Evolutionary conservation across 495 filamentous ascomycete genomes (phyloP), one percentile per base, ranked within the genome.

Genomic region (Penicillium antarcticum): DNA sequence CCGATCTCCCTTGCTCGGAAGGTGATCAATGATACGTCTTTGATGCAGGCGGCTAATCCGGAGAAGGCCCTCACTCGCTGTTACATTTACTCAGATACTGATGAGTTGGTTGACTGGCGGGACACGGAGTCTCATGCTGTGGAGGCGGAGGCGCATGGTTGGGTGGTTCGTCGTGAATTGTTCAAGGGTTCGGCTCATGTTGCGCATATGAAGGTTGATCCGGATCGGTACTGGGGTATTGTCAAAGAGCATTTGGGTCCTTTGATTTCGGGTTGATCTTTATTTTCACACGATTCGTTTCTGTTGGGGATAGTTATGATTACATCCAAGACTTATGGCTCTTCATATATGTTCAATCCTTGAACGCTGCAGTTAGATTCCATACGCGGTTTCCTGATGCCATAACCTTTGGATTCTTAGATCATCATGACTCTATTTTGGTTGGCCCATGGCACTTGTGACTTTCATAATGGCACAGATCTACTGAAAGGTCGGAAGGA

Each of bases 51-150:
- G 13, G 53, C 54, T 42, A 57, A 53, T 21, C 43, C 42, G 8
- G 47, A 53, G 6, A 42, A 57, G 13, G 43, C 41, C 6, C 51
- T 49, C 19, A 56, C 50, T 16, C 62, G 63, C 23, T 75, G 70
- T 48, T 79, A 79, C 52, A 68, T 79, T 8, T 79, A 79, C 31
- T 75, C 73, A 5, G 65, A 76, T 39, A 34, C 51, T 3, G 76
- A 79, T 63, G 67, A 71, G 5, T 58, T 79, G 48, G 64, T 76
- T 5, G 48, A 65, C 23, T 66, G 50, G 42, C 52, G 46, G 24
- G 67, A 75, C 49, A 67, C 76, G 12, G 76, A 79, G 58, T 57
- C 42, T 10, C 74, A 79, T 64, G 73, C 74, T 0, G 51, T 50
- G 17, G 57, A 69, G 14, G 66, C 73, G 12, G 68, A 72, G 53